Evolutionary conservation across 306 rosid genomes (phyloP).

Genomic region (Cucurbita moschata): DNA sequence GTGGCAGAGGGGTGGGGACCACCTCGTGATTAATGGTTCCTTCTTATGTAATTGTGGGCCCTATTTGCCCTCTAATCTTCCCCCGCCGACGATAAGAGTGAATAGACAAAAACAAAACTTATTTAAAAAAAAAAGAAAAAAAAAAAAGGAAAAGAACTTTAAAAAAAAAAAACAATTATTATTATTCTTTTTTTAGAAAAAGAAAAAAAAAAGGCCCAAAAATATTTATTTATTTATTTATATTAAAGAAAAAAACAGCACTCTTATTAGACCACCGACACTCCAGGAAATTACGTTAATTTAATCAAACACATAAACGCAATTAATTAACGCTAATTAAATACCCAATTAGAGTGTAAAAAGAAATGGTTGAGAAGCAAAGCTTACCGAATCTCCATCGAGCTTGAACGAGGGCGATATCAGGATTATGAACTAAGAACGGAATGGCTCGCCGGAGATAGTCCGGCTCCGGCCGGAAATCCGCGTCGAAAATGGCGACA

Average conservation of each 20-base stretch:
- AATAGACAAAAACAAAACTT: not conserved
- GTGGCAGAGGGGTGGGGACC: constrained; percentile 15
- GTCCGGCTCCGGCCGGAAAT: constrained; percentile 85
- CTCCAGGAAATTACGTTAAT: not conserved
- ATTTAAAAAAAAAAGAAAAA: not conserved
- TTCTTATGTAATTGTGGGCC: constrained; percentile 11
- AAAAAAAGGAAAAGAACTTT: not conserved
- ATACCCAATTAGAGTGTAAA: not conserved
- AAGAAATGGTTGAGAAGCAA: not conserved
- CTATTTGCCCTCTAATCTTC: constrained; percentile 8
- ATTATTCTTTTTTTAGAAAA: not conserved
- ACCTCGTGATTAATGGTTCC: constrained; percentile 43
- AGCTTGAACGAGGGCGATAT: constrained; percentile 82
- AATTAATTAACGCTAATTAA: not conserved
- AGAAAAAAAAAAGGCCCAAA: not conserved
- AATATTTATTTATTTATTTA: not conserved
- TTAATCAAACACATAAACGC: not conserved
- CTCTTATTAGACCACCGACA: constrained; percentile 46
- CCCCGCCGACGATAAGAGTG: constrained; percentile 19
- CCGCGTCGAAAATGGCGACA: constrained; percentile 89
- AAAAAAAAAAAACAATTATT: not conserved
- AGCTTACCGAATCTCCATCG: constrained; percentile 95
- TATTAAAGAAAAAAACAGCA: not conserved
- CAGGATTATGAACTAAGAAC: constrained; percentile 63
- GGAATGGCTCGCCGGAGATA: constrained; percentile 81